These are phyloP conservation scores for Carnegiea gigantea DNA, from an alignment of 179 eudicot species.

Conservation along the genomic window DNA sequence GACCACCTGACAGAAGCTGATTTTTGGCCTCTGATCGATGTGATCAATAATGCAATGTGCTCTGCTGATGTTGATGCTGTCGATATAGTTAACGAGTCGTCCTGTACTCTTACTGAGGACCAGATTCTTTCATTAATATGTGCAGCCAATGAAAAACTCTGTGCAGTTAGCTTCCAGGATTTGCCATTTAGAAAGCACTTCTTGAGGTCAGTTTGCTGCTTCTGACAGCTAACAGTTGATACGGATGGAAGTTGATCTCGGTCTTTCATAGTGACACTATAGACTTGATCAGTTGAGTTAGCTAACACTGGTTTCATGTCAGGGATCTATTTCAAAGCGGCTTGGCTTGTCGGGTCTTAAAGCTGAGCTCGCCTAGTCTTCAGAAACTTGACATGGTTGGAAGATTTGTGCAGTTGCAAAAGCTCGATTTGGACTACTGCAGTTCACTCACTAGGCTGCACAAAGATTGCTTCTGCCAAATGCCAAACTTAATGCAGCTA, in stretches of 20 bases:
- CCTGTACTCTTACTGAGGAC: constrained; percentile 53
- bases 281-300: background rate
- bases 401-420: constrained; percentile 52
- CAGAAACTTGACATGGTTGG: constrained; percentile 81
- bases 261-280: no score
- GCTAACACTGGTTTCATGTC: background rate
- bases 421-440: constrained; percentile 88
- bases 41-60: constrained; percentile 44
- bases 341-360: constrained; percentile 58
- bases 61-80: constrained; percentile 62
- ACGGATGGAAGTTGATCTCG: background rate
- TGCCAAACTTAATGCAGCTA: constrained; percentile 77
- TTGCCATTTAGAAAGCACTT: constrained; percentile 65
- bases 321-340: constrained; percentile 80
- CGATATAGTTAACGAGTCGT: constrained; percentile 57
- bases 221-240: background rate
- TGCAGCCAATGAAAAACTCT: constrained; percentile 55
- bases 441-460: constrained; percentile 63
- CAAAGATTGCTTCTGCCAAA: constrained; percentile 73
- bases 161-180: constrained; percentile 65
- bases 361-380: constrained; percentile 64
- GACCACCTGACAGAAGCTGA: constrained; percentile 67
- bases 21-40: constrained; percentile 52
- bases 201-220: constrained; percentile 47
- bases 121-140: constrained; percentile 54